Evolutionary conservation across 2,329 filamentous ascomycete species (phyloP), one percentile per base, ranked within the genome.

Genomic region (Gremmenia infestans): DNA sequence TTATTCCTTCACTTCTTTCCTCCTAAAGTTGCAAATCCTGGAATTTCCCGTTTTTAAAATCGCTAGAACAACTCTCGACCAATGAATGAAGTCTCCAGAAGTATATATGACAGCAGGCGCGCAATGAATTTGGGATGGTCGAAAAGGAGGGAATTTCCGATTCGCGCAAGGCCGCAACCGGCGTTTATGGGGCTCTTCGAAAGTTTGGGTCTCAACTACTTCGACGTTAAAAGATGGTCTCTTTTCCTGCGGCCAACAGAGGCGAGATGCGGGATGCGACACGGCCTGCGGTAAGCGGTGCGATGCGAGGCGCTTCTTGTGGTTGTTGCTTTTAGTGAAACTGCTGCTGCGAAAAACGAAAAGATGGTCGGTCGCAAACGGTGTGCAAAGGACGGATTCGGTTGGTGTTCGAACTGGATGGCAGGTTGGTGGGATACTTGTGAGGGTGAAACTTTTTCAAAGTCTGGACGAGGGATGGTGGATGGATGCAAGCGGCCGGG

Each of bases 181-280:
- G 57, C 55, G 55, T 39, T 52, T 48, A 53, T 47, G 49, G 36
- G 53, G 54, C 9, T 54, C 42, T 50, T 19, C 23, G 51, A 52
- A 40, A 17, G 15, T 40, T 50, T 57, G 52, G 58, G 55, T 55
- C 55, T 49, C 49, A 48, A 22, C 22, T 55, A 19, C 51, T 53
- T 55, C 19, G 45, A 46, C 37, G 39, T 50, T 37, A 49, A 40
- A 51, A 48, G 39, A 53, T 47, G 53, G 58, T 60, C 54, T 59
- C 61, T 53, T 60, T 57, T 64, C 47, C 62, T 64, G 59, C 63
- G 60, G 58, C 62, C 63, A 50, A 55, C 50, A 14, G 55, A 64
- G 56, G 63, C 62, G 59, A 61, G 60, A 55, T 63, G 61, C 61
- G 60, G 59, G 54, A 62, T 62, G 59, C 52, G 46, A 52, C 37